Base-by-base conservation (phyloP, 441 rosid genomes). In the Brassica hybrid region DNA sequence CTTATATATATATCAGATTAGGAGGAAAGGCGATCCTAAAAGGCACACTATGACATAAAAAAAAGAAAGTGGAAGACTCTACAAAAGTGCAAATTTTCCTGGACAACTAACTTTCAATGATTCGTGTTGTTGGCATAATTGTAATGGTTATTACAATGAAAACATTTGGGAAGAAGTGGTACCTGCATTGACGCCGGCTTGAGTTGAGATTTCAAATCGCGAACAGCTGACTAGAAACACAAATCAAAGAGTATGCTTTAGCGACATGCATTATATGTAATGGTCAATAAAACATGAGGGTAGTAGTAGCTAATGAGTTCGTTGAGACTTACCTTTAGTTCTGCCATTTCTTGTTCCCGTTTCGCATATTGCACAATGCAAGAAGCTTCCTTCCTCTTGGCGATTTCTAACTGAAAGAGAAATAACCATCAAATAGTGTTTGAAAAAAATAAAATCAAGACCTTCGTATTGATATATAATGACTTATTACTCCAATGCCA, bases 111-210 rank as follows among this genome's bases (percentile, higher is more conserved):
- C 18, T 63, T 32, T 69, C 45, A 69, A 3, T n/a, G 41, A 19
- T 68, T 38, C 21, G 36, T 30, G 6, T 65, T 18, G 25, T 63
- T 1, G 36, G 54, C 41, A 27, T 1, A 67, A 73, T 4, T 58
- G 23, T 38, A 19, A 19, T 19, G 21, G 21, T 19, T 19, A 19
- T 19, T 19, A 19, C 21, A 19, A 21, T 48, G 6, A 25, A 79
- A 61, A 63, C 0, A 11, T 27, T 38, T 11, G 60, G 65, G 65
- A 57, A 75, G 65, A 69, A 50, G 5, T 21, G 9, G 9, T 18
- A 96, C 99, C 99, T 94, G 99, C 92, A 96, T 94, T 73, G 97
- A 92, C 45, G 98, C 96, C 10, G 99, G 99, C 91, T 91, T 96
- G 77, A 96, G 96, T 75, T 94, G 98, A n/a, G 88, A 89, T 86